Evolutionary conservation across 2,329 filamentous ascomycete genomes (phyloP).

Genomic region (Raffaelea ambrosiae): DNA sequence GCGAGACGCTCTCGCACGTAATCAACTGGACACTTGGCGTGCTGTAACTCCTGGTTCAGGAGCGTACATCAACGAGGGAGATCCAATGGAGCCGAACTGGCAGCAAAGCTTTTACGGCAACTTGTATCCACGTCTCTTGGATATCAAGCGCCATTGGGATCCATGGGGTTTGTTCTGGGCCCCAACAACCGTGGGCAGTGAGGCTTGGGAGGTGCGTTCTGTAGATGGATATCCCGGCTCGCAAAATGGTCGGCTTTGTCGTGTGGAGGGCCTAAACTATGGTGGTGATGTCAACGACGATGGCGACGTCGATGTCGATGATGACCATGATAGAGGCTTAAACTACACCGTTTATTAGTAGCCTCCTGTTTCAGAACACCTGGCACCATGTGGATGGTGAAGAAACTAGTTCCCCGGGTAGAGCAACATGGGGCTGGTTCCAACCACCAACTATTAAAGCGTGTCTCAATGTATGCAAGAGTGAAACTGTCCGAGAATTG

Average conservation of each 20-base stretch:
- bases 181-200: slow-evolving; percentile 10
- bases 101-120: slow-evolving; percentile 25
- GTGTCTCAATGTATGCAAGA: too few species aligned
- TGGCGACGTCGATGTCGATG: not conserved
- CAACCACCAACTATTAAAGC: too few species aligned
- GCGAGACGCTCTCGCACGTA: slow-evolving; percentile 9
- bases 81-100: slow-evolving; percentile 26
- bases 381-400: too few species aligned
- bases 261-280: not conserved
- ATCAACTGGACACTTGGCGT: slow-evolving; percentile 12
- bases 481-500: too few species aligned
- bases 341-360: too few species aligned
- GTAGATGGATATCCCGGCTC: slow-evolving; percentile 9
- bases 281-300: not conserved
- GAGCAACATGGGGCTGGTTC: too few species aligned
- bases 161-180: slow-evolving; percentile 24
- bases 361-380: too few species aligned
- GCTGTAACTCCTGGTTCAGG: slow-evolving; percentile 22
- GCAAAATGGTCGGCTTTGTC: slow-evolving; percentile 10
- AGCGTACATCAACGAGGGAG: slow-evolving; percentile 31
- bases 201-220: slow-evolving; percentile 9
- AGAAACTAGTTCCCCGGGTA: too few species aligned
- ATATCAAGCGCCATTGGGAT: slow-evolving; percentile 32
- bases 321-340: not conserved
- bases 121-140: slow-evolving; percentile 20